A percentile compares a stretch with the other conserved stretches of the same genome.
Evolutionary conservation across 768 basidiomycete species (phyloP).

Genomic region (Collybiopsis confluens): DNA sequence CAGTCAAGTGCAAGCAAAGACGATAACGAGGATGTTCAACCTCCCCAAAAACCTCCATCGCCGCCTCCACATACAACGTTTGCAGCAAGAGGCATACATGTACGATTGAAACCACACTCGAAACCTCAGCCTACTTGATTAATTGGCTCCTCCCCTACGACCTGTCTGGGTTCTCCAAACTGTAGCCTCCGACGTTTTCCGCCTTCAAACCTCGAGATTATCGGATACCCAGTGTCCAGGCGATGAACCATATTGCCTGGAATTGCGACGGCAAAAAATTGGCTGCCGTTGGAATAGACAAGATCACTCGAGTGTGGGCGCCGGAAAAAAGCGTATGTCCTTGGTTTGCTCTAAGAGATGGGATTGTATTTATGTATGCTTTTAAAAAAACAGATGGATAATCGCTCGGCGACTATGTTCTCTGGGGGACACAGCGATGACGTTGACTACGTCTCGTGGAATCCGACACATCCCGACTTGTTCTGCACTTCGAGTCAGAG

Average conservation of each 20-base stretch:
- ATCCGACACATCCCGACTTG: slow-evolving; percentile 78
- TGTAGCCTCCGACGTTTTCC: slow-evolving; percentile 72
- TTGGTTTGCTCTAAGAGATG: neutral
- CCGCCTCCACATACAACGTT: slow-evolving; percentile 74
- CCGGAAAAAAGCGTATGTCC: slow-evolving; percentile 71
- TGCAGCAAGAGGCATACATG: slow-evolving; percentile 67
- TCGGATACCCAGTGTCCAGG: slow-evolving; percentile 57
- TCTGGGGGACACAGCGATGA: slow-evolving; percentile 74
- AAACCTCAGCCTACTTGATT: slow-evolving; percentile 4
- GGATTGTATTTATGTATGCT: neutral
- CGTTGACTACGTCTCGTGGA: slow-evolving; percentile 82
- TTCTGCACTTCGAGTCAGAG: slow-evolving; percentile 78
- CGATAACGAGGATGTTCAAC: slow-evolving; percentile 55
- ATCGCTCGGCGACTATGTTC: slow-evolving; percentile 58
- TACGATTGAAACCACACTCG: slow-evolving; percentile 33
- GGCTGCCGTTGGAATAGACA: slow-evolving; percentile 80
- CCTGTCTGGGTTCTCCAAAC: neutral
- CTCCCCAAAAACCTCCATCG: slow-evolving; percentile 60
- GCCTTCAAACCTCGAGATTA: slow-evolving; percentile 77
- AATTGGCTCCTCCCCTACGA: slow-evolving; percentile 1
- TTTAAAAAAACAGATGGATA: slow-evolving; percentile 62
- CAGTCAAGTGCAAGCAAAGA: slow-evolving; percentile 27
- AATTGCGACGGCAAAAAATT: slow-evolving; percentile 80
- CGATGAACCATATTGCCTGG: slow-evolving; percentile 79
- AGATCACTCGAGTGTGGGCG: slow-evolving; percentile 68